Base-by-base conservation (phyloP, 2,329 filamentous ascomycete species). In the Eutypa lata region DNA sequence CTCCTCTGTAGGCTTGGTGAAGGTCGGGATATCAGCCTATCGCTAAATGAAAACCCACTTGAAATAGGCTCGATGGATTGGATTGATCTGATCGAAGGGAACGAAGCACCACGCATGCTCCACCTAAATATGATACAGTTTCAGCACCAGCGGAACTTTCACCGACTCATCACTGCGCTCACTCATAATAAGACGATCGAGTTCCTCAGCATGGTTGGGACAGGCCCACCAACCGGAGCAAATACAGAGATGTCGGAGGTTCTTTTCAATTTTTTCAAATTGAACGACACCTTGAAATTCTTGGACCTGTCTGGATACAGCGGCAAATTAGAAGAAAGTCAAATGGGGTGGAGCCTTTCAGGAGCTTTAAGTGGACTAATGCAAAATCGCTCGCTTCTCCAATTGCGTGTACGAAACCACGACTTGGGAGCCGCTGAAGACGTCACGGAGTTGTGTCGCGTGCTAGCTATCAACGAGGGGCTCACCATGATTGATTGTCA, bases 61-160 rank as follows among this genome's bases (percentile, higher is more conserved):
- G 81, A 83, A 53, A 69, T 73, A 11, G 79, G 76, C 2, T 76
- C 82, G 28, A 76, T 76, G 18, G 72, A 79, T 49, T 67, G 83
- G 51, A 78, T 76, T 21, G 68, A 71, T 19, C 74, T 77, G 7
- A 74, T 84, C 24, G 67, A 72, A 1, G 66, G 70, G 49, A 76
- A 75, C 14, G 73, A 75, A 55, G 77, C 77, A 1, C 79, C 79
- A 0, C 76, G 71, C 55, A 76, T 73, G 22, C 66, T 83, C 21
- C 77, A 78, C 56, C 65, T 82, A 55, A 77, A 82, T 56, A 82
- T 83, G 79, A 69, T 82, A n/a, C 79, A 83, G 55, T 82, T 83
- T 57, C 69, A 71, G 19, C 66, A 76, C 38, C 80, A 83, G 61
- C 63, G 64, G 10, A 80, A 74, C 60, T 84, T 80, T 57, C 72